Conservation (phyloP, 208 protist species). For the Wallacemonas sp. region DNA sequence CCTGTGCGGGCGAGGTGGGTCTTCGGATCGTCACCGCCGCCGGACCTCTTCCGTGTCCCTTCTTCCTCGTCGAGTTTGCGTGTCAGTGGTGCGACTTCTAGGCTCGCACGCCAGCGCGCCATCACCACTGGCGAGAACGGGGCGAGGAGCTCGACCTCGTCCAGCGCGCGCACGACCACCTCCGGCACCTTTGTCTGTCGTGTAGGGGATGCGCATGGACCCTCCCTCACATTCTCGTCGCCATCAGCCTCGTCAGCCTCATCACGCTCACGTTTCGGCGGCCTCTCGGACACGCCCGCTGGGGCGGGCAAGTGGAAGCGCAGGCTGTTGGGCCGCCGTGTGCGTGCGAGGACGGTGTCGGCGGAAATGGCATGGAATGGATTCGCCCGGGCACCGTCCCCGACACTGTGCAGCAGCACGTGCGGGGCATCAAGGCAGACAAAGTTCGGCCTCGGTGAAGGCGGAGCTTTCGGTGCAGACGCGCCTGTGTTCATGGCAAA, state of each 20-base stretch:
- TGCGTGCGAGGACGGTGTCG: slow-evolving; percentile 28
- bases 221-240: too few relatives aligned
- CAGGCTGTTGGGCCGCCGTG: neutral
- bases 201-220: neutral
- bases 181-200: neutral
- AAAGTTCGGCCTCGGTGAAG: slow-evolving; percentile 15
- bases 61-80: neutral
- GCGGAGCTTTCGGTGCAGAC: neutral
- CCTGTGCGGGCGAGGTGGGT: neutral
- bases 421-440: slow-evolving; percentile 36
- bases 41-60: too few relatives aligned
- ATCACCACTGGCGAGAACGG: slow-evolving; percentile 1
- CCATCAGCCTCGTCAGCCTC: neutral
- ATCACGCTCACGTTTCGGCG: neutral
- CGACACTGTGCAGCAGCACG: slow-evolving; percentile 33
- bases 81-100: neutral
- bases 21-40: too few relatives aligned
- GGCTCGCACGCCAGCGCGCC: slow-evolving; percentile 2
- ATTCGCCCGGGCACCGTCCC: slow-evolving; percentile 21
- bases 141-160: slow-evolving; percentile 15
- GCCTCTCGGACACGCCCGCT: neutral
- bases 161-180: slow-evolving; percentile 1
- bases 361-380: slow-evolving; percentile 26
- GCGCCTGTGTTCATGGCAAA: neutral
- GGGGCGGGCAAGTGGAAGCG: slow-evolving; percentile 4